Conservation (phyloP, 176 grass and related monocot species). For the Coix lacrymajobi region DNA sequence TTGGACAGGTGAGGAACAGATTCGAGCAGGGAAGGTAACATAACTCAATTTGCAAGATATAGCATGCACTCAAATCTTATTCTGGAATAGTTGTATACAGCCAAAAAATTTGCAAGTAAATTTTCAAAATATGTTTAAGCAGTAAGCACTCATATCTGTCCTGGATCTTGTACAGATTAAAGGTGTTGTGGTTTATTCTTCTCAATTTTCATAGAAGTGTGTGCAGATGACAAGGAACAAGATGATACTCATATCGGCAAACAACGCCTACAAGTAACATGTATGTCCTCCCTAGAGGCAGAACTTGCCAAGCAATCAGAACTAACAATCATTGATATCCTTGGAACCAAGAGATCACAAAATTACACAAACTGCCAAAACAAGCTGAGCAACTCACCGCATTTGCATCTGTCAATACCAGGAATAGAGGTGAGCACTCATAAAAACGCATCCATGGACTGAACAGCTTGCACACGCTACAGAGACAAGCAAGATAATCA, state of each 20-base stretch:
- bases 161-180: background rate
- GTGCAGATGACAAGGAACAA: background rate
- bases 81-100: background rate
- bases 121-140: background rate
- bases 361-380: background rate
- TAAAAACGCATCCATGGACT: slow-evolving; percentile 66
- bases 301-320: background rate
- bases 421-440: slow-evolving; percentile 71
- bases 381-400: slow-evolving; percentile 33
- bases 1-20: background rate
- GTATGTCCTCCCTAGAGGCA: background rate
- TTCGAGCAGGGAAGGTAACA: background rate
- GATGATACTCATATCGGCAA: background rate
- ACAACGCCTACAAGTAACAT: background rate
- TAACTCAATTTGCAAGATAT: background rate
- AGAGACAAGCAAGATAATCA: background rate
- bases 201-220: background rate
- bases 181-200: background rate
- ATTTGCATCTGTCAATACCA: slow-evolving; percentile 79
- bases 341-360: slow-evolving; percentile 6
- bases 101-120: background rate
- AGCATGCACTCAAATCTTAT: too few species aligned
- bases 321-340: background rate
- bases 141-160: background rate
- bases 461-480: slow-evolving; percentile 64